Base-by-base conservation (phyloP, 139 green algal species). In the Chlorella sp. region DNA sequence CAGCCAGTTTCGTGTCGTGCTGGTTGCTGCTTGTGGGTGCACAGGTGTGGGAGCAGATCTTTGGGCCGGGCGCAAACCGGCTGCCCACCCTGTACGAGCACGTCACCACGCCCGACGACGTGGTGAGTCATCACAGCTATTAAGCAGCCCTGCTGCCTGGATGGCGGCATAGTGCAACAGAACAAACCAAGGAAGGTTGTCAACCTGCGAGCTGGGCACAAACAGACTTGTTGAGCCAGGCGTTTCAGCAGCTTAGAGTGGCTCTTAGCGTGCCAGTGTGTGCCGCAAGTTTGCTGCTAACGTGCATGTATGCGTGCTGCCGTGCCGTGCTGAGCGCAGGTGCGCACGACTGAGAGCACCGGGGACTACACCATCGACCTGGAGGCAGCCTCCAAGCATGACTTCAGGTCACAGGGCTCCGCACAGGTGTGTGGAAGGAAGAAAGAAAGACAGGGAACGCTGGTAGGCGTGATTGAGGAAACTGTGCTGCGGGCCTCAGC, bases 31-130 rank as follows among this genome's bases (percentile, higher is more conserved):
- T n/a, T n/a, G n/a, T n/a, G n/a, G n/a, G n/a, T n/a, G n/a, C n/a
- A n/a, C n/a, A n/a, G n/a, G 24, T 35, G 6, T 79, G 74, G 74
- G 51, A 69, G 30, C 5, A 68, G 26, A 70, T 79, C 31, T 79
- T 74, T 71, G 74, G 74, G 35, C 2, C 50, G 36, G 68, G 68
- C 20, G 29, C 2, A n/a, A 74, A 74, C 67, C 2, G 3, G 2
- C 35, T 74, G 31, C 74, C 74, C 27, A 35, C 61, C 30, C 34
- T 79, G 55, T 74, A 60, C 64, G 74, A 74, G 36, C 51, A 35
- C 1, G 49, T 79, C n/a, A 71, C 24, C 4, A 70, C 36, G 30
- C 74, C 74, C 31, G 67, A 73, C 14, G 34, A 62, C 5, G 31
- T 62, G 65, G 73, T 78, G 67, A 26, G 64, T 55, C 10, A 55